Evolutionary conservation across 2,329 filamentous ascomycete genomes (phyloP), one percentile per base, ranked within the genome.

Genomic region (Onygenales sp.): DNA sequence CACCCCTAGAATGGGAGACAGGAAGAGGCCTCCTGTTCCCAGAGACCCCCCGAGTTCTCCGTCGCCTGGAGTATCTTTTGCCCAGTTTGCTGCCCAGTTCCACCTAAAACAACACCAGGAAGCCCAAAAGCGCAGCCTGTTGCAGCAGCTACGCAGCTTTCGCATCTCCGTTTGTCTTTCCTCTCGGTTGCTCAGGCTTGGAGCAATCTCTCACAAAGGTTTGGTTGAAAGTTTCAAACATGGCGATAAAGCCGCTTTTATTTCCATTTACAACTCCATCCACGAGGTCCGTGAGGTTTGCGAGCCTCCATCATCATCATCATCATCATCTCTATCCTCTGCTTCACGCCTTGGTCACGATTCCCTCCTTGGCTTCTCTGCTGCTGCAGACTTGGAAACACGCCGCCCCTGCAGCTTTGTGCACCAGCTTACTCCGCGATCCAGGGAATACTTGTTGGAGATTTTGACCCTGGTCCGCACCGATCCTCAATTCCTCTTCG

Each of bases 401-500:
- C 63, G 64, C 53, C 65, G 57, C 55, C 59, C 66, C 47, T 63
- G 63, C 52, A 68, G 69, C 55, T 74, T 75, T 56, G 68, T 72
- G 53, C 61, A 86, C 66, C 84, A 90, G 63, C 80, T 97, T 49
- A 87, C 90, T 50, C 76, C 82, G 54, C 83, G 86, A 57, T 83
- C 89, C 53, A 79, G 88, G 65, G 82, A 89, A 57, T 82, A 85
- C 43, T 82, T 96, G 55, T 68, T 96, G 55, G 81, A 83, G 57
- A 92, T 97, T 64, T 73, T 97, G 61, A 85, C 82, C 48, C 82
- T 89, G 69, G 80, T 96, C 58, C 84, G 92, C 61, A 90, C 86
- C 58, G 91, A 95, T 67, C 85, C 89, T 39, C 84, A 91, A 63
- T 97, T 94, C 70, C 70, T 98, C 68, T 89, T 92, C 63, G 84